A percentile compares a stretch with the other conserved stretches of the same genome.
These are phyloP conservation scores for Zoysia matrella DNA, from an alignment of 202 grass and related monocot genomes.

Conservation along the genomic window DNA sequence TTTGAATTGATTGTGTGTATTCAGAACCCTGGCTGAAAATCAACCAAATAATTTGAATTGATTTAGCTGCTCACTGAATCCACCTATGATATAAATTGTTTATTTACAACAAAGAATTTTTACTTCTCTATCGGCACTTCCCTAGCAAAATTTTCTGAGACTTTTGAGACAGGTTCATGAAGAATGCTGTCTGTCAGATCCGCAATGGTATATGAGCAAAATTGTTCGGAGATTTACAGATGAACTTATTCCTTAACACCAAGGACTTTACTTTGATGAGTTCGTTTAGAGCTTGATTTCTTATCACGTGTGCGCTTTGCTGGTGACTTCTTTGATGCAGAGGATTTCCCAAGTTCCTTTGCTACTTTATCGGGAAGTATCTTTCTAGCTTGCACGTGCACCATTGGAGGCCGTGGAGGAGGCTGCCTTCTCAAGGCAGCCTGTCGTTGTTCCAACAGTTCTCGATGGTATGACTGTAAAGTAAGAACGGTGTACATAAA, in stretches of 20 bases:
- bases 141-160: too few relatives aligned
- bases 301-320: slow-evolving; percentile 60
- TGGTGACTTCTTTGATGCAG: slow-evolving; percentile 10
- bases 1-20: too few relatives aligned
- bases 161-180: too few relatives aligned
- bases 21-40: too few relatives aligned
- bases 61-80: too few relatives aligned
- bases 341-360: slow-evolving; percentile 45
- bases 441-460: slow-evolving; percentile 73
- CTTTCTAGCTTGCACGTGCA: slow-evolving; percentile 42
- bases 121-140: too few relatives aligned
- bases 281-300: slow-evolving; percentile 71
- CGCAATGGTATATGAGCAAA: slow-evolving; percentile 8
- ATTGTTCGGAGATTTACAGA: slow-evolving; percentile 45
- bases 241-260: slow-evolving; percentile 50
- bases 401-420: slow-evolving; percentile 37
- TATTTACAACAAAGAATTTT: too few relatives aligned
- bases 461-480: slow-evolving; percentile 85
- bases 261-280: slow-evolving; percentile 46
- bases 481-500: neutral
- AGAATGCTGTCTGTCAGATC: too few relatives aligned
- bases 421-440: slow-evolving; percentile 49
- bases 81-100: too few relatives aligned
- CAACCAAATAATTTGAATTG: too few relatives aligned
- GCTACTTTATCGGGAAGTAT: slow-evolving; percentile 38